Base-by-base conservation (phyloP, 1,139 yeast genomes). In the Hansenula lynferdii region DNA sequence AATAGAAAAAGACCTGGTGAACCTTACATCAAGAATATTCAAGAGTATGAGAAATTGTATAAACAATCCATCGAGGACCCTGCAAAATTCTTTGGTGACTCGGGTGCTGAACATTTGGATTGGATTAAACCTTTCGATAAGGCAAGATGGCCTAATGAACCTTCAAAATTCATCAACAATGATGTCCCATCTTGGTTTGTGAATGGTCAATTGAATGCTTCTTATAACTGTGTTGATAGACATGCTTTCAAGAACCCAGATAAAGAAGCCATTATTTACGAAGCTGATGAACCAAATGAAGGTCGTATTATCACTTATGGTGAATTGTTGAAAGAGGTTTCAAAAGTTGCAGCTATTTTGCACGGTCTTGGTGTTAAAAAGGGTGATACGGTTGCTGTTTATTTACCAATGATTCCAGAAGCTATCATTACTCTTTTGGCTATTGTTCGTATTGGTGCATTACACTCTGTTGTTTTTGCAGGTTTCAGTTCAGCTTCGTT, bases 391-490 rank as follows among this genome's bases (percentile, higher is more conserved):
- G 92, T 85, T 32, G 94, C 94, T 3, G 90, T 85, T 35, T 85
- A 85, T 60, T 70, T 85, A 60, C 95, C 94, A 49, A 85, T 85
- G 95, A 80, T 83, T 47, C 92, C 94, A 22, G 89, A 84, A 62
- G 90, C 92, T 2, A 54, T 85, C 45, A 72, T 82, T 31, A 75
- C 94, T 2, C 64, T 85, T 47, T 65, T 85, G 63, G 92, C 94
- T 20, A 81, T 84, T 58, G 71, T 72, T 18, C 73, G 95, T 64
- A 71, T 85, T 46, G 94, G 95, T 46, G 95, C 94, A 3, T 68
- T 84, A 38, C 95, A 85, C 61, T 81, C 90, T 10, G 94, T 84
- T 33, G 84, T 85, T 17, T 85, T 85, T 66, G 95, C 95, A 8
- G 95, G 95, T 2, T 85, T 84, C 59, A 76, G 85, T 14, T 76